Conservation (phyloP, 805 yeast genomes). For the Danielia oregonensis region DNA sequence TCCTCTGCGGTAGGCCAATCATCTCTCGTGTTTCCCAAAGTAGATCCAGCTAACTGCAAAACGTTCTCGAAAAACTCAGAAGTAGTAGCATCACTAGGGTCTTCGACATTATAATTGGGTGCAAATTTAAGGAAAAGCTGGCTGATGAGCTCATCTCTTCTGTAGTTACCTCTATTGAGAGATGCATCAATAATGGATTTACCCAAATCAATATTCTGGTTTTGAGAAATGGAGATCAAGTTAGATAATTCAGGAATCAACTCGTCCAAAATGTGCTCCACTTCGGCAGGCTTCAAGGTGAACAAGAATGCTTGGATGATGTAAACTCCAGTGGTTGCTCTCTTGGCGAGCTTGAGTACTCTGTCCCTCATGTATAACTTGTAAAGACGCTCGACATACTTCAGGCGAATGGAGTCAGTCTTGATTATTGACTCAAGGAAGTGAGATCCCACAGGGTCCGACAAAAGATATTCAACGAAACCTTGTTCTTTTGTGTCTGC, state of each 20-base stretch:
- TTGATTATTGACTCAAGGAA: conserved; percentile 73
- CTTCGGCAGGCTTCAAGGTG: conserved; percentile 61
- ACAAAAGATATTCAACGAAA: conserved; percentile 75
- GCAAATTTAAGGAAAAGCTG: conserved; percentile 40
- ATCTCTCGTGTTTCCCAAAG: conserved; percentile 75
- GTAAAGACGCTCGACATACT: conserved; percentile 68
- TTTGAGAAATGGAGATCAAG: conserved; percentile 45
- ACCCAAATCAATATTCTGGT: conserved; percentile 69
- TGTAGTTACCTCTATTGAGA: conserved; percentile 50
- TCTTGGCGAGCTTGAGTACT: conserved; percentile 65
- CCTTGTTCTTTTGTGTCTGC: conserved; percentile 64
- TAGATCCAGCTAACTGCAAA: conserved; percentile 60
- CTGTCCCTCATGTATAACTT: conserved; percentile 69
- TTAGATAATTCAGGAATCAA: conserved; percentile 64
- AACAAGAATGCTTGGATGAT: conserved; percentile 69
- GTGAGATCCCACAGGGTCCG: conserved; percentile 92
- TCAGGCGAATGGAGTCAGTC: conserved; percentile 56
- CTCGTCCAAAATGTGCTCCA: conserved; percentile 56
- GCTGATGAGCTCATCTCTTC: conserved; percentile 55
- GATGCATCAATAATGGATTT: conserved; percentile 66
- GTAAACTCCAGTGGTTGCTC: conserved; percentile 82
- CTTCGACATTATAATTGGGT: conserved; percentile 30
- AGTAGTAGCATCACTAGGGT: conserved; percentile 30
- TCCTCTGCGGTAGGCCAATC: conserved; percentile 94
- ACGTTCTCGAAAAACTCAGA: conserved; percentile 63